phyloP scores from a whole-genome alignment of 768 basidiomycete species.

The Naganishia kalamii region DNA sequence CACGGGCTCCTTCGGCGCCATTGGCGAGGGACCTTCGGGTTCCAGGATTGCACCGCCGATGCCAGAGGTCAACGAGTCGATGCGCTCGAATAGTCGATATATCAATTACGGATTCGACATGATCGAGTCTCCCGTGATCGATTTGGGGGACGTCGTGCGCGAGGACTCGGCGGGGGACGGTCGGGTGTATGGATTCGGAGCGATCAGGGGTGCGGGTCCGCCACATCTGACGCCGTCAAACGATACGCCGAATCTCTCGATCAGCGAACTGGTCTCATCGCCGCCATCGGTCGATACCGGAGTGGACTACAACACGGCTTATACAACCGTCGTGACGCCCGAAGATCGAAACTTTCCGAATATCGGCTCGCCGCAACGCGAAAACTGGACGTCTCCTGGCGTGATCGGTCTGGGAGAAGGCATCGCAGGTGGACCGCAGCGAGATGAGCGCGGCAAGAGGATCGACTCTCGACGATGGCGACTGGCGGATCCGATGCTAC shows the following conservation, averaged over 20 bases:
- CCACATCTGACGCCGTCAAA: not conserved
- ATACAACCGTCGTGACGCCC: not conserved
- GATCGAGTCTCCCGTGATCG: not conserved
- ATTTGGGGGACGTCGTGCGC: not conserved
- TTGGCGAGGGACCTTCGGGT: not conserved
- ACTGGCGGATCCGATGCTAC: not conserved
- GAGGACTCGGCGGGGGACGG: not conserved
- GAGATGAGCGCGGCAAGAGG: conserved; percentile 10
- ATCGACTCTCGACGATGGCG: conserved; percentile 16
- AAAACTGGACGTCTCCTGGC: not conserved
- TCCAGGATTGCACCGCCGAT: not conserved
- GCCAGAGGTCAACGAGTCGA: not conserved
- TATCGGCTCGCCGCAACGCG: not conserved
- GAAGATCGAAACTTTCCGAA: conserved; percentile 11
- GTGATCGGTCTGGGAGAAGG: conserved; percentile 12
- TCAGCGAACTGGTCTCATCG: conserved; percentile 3
- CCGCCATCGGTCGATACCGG: conserved; percentile 7
- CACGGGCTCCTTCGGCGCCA: not conserved
- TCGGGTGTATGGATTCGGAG: not conserved
- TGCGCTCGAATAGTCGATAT: not conserved
- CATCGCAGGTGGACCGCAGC: conserved; percentile 10
- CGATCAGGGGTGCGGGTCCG: not conserved
- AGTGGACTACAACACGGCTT: not conserved
- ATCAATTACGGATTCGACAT: not conserved
- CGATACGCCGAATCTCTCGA: conserved; percentile 3